phyloP scores from a whole-genome alignment of 1,139 yeast genomes.

The Suhomyces guaymorum region DNA sequence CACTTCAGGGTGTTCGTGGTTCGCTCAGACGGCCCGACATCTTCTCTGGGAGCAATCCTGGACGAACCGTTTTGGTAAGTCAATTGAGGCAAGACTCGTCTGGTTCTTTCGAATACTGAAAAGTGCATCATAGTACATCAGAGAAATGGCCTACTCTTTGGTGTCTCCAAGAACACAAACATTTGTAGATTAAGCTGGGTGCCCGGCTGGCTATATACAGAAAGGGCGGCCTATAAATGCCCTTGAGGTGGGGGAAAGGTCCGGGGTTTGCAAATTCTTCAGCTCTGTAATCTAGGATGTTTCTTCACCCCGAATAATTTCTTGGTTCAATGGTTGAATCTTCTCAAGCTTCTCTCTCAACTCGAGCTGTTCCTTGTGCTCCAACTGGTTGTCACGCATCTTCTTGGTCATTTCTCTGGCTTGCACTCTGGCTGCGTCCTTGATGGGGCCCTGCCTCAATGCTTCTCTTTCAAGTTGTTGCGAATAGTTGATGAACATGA shows the following conservation, averaged over 20 bases:
- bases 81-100: conserved; percentile 34
- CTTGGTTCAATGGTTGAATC: conserved; percentile 60
- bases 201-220: not conserved
- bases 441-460: conserved; percentile 76
- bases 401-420: conserved; percentile 43
- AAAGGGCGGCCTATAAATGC: no score
- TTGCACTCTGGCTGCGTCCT: conserved; percentile 65
- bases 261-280: not conserved
- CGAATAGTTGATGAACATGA: conserved; percentile 65
- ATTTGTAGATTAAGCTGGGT: conserved; percentile 16
- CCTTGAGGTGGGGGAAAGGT: no score
- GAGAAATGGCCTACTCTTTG: conserved; percentile 33
- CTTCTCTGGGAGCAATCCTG: conserved; percentile 39
- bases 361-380: conserved; percentile 73
- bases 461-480: conserved; percentile 69
- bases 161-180: conserved; percentile 58
- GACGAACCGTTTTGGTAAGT: conserved; percentile 49
- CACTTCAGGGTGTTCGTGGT: conserved; percentile 1
- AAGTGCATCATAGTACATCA: conserved; percentile 57
- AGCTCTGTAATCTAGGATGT: not conserved
- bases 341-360: conserved; percentile 62
- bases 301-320: conserved; percentile 39
- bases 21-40: conserved; percentile 29
- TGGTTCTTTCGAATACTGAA: conserved; percentile 19
- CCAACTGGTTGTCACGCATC: conserved; percentile 59